Percentiles rank a stretch among this genome's conserved stretches.
Conservation (phyloP, 2,329 filamentous ascomycete species). For the Neonectria neomacrospora region DNA sequence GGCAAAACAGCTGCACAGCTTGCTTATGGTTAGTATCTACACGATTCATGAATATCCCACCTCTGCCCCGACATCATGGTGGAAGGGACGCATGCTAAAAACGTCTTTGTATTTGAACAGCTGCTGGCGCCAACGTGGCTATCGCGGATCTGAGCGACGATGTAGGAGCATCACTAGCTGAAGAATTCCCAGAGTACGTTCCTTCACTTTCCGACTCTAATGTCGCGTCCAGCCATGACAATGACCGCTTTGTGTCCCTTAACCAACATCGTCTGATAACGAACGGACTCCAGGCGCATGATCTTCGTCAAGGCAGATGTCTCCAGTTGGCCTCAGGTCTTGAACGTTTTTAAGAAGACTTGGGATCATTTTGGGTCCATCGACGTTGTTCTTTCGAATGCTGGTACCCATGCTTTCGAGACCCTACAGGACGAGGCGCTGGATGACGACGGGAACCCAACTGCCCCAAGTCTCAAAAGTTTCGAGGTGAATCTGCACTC, state of each 20-base stretch:
- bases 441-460: not conserved
- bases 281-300: not conserved
- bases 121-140: not conserved
- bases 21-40: not conserved
- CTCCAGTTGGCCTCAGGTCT: not conserved
- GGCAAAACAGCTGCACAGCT: not conserved
- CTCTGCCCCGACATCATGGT: not conserved
- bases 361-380: slow-evolving; percentile 1
- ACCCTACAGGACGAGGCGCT: not conserved
- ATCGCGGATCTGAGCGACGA: not conserved
- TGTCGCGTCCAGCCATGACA: not conserved
- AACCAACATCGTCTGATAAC: too few relatives aligned
- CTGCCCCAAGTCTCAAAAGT: not conserved
- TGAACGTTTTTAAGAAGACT: not conserved
- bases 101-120: not conserved
- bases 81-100: not conserved
- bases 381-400: not conserved
- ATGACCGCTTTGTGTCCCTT: too few relatives aligned
- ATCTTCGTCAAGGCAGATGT: slow-evolving; percentile 1
- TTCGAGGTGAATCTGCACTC: slow-evolving; percentile 1
- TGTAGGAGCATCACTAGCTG: not conserved
- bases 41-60: not conserved
- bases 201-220: not conserved
- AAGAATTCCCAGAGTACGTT: not conserved
- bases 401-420: slow-evolving; percentile 3